Conservation (phyloP, 768 basidiomycete species). For the Trametes elegans region DNA sequence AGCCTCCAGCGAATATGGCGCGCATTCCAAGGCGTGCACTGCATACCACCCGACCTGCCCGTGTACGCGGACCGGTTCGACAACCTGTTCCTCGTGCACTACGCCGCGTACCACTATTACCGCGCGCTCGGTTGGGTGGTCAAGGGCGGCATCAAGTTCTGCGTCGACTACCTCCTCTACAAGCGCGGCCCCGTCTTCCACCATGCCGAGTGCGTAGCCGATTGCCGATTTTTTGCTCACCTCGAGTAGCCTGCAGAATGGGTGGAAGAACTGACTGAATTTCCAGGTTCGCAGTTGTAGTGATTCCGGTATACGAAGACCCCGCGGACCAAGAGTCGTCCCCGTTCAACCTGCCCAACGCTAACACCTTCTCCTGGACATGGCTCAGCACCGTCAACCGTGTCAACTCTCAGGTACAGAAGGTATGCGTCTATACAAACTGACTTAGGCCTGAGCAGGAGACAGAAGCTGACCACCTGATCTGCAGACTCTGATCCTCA, state of each 20-base stretch:
- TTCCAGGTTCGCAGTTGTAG: constrained; percentile 82
- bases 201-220: constrained; percentile 86
- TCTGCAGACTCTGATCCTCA: constrained; percentile 81
- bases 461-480: neutral
- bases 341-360: constrained; percentile 61
- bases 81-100: constrained; percentile 90
- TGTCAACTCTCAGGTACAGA: constrained; percentile 95
- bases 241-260: too few species aligned
- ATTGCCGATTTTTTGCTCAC: neutral
- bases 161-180: constrained; percentile 92
- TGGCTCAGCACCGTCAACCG: constrained; percentile 98
- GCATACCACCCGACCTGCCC: constrained; percentile 36
- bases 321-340: constrained; percentile 65
- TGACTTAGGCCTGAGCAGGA: too few species aligned
- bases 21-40: constrained; percentile 57
- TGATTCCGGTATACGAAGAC: constrained; percentile 90
- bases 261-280: neutral
- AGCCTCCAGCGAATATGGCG: constrained; percentile 59
- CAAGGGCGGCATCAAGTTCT: constrained; percentile 95
- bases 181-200: constrained; percentile 92
- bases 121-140: constrained; percentile 97
- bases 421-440: constrained; percentile 68
- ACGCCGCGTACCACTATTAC: constrained; percentile 91
- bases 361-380: constrained; percentile 81
- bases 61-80: constrained; percentile 55